Evolutionary conservation across 208 protist species (phyloP).

Genomic region (Acanthamoeba castellanii): DNA sequence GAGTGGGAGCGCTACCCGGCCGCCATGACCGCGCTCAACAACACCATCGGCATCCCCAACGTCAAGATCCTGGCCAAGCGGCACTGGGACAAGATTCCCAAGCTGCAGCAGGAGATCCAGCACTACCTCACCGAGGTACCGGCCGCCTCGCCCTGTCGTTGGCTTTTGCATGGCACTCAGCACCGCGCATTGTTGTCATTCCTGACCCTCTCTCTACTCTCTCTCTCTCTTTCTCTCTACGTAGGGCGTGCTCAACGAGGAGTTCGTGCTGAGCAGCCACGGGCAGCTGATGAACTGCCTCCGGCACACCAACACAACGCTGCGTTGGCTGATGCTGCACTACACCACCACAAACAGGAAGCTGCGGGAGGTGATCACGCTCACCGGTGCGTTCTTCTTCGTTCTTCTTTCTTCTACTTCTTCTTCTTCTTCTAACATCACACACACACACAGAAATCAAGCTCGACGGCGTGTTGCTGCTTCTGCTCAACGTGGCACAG

Average conservation of each 20-base stretch:
- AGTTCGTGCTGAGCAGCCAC: slow-evolving; percentile 96
- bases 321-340: slow-evolving; percentile 97
- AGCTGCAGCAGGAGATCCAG: slow-evolving; percentile 82
- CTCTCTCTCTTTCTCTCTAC: too few relatives aligned
- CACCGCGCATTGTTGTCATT: too few relatives aligned
- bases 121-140: slow-evolving; percentile 85
- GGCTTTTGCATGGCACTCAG: too few relatives aligned
- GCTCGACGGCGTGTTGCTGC: slow-evolving; percentile 87
- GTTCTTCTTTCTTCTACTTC: neutral
- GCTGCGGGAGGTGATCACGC: slow-evolving; percentile 75
- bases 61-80: slow-evolving; percentile 89
- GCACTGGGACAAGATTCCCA: slow-evolving; percentile 85
- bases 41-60: slow-evolving; percentile 92
- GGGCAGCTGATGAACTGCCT: slow-evolving; percentile 93
- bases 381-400: neutral
- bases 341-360: slow-evolving; percentile 82
- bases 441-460: slow-evolving; percentile 53
- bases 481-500: slow-evolving; percentile 96
- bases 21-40: slow-evolving; percentile 93
- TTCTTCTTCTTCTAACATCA: neutral
- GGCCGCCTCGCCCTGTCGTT: too few relatives aligned
- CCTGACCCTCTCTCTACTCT: too few relatives aligned
- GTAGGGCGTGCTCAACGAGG: slow-evolving; percentile 94
- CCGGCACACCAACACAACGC: slow-evolving; percentile 94
- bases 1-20: slow-evolving; percentile 96